Percentiles rank a stretch among this genome's conserved stretches.
These are phyloP conservation scores for Umbelopsis isabellina DNA, from an alignment of 192 early-diverging fungal genomes.

Conservation along the genomic window DNA sequence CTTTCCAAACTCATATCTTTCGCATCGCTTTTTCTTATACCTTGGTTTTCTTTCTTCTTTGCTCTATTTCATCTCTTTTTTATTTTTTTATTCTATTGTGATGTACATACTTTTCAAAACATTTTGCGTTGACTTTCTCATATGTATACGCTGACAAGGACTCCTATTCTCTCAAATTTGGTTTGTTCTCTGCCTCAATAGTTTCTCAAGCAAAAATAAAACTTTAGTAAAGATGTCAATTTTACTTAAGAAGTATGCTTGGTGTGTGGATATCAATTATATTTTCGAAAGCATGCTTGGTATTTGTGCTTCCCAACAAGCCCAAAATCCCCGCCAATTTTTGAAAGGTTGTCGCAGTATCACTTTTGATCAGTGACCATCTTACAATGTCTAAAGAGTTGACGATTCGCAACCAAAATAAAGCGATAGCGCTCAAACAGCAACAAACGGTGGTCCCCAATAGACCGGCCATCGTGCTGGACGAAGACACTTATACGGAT, in stretches of 20 bases:
- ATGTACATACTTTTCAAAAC: constrained; percentile 11
- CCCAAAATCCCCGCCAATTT: neutral
- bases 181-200: neutral
- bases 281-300: too few relatives aligned
- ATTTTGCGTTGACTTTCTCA: too few relatives aligned
- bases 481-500: constrained; percentile 81
- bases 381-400: constrained; percentile 46
- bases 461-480: constrained; percentile 48
- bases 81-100: neutral
- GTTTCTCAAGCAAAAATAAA: constrained; percentile 1
- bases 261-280: too few relatives aligned
- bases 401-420: constrained; percentile 44
- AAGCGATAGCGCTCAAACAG: constrained; percentile 51
- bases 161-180: neutral
- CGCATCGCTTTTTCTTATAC: neutral
- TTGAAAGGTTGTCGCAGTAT: too few relatives aligned
- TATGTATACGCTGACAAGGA: too few relatives aligned
- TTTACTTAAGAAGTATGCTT: too few relatives aligned
- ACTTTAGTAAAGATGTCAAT: neutral
- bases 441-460: constrained; percentile 46
- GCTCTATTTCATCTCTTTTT: neutral
- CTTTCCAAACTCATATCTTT: neutral
- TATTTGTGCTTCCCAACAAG: neutral
- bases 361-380: neutral
- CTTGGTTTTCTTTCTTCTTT: neutral